Base-by-base conservation (phyloP, 2,329 filamentous ascomycete species). In the Aspergillus pseudoviridinutans region DNA sequence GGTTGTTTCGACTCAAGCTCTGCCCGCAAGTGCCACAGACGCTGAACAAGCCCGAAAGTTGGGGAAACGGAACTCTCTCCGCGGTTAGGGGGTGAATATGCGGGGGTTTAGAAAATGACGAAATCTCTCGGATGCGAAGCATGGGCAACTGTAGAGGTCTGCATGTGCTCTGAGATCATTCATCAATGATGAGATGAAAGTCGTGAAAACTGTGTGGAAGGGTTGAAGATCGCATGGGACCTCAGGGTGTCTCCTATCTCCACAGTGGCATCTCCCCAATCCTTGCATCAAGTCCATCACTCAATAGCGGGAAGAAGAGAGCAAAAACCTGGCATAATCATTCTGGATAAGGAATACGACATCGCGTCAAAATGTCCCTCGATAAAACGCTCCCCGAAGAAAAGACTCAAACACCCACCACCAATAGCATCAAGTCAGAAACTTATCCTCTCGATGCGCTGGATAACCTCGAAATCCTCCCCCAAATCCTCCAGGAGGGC, bases 401-500 rank as follows among this genome's bases (percentile, higher is more conserved):
- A 8, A 57, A 64, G 41, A 51, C 54, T 6, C 59, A 58, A 20
- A 35, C 58, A 38, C 50, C 58, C 10, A 42, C 17, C 20, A 51
- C 25, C 17, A 56, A 55, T 32, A 47, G 44, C n/a, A 52, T 53
- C 55, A 46, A 46, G 57, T 52, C 24, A 28, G 61, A 63, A 22
- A 56, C 61, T 7, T 62, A 64, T 38, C 64, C 64, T 24, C 63
- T 71, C 2, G 64, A 71, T 25, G 65, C 65, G 38, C 68, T 74
- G 8, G 68, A 71, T 10, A 64, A 71, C 28, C 63, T 74, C 41
- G 67, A 72, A 47, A 67, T 73, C 35, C 65, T 73, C 5, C 72
- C 72, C 7, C 68, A 72, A 27, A 73, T 74, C 32, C 66, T 74
- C 1, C 66, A 66, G 51, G 71, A 74, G 53, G 72, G 72, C 3